These are phyloP conservation scores for Handroanthus guayacan DNA, from an alignment of 257 asterid species.

Conservation along the genomic window DNA sequence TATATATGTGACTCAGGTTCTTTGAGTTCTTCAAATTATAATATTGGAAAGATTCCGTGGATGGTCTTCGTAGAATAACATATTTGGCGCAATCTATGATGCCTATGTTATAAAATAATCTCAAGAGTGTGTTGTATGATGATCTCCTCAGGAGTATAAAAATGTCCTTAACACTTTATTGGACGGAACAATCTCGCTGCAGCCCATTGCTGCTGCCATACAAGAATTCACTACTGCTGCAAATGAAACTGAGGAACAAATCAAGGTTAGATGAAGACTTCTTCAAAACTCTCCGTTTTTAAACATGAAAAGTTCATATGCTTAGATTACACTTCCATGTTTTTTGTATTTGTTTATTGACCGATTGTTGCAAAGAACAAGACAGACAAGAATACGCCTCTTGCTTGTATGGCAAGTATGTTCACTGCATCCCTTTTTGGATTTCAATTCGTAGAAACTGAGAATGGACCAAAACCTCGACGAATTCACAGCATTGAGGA, in stretches of 20 bases:
- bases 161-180: constrained; percentile 50
- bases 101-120: neutral
- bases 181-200: constrained; percentile 62
- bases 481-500: constrained; percentile 49
- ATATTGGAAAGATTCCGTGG: neutral
- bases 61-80: neutral
- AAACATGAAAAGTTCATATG: neutral
- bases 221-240: constrained; percentile 72
- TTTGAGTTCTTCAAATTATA: neutral
- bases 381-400: neutral
- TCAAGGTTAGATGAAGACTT: constrained; percentile 57
- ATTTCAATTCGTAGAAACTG: constrained; percentile 54
- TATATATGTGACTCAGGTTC: neutral
- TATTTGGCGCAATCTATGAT: neutral
- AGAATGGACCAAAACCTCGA: constrained; percentile 43
- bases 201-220: constrained; percentile 65
- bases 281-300: neutral
- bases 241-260: constrained; percentile 52
- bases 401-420: neutral
- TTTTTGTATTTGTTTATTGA: neutral
- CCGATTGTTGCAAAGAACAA: neutral
- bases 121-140: neutral
- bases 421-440: neutral
- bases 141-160: constrained; percentile 57
- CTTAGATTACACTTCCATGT: neutral